These are phyloP conservation scores for Fomitopsis betulina DNA, from an alignment of 1,284 basidiomycete genomes.

Conservation along the genomic window DNA sequence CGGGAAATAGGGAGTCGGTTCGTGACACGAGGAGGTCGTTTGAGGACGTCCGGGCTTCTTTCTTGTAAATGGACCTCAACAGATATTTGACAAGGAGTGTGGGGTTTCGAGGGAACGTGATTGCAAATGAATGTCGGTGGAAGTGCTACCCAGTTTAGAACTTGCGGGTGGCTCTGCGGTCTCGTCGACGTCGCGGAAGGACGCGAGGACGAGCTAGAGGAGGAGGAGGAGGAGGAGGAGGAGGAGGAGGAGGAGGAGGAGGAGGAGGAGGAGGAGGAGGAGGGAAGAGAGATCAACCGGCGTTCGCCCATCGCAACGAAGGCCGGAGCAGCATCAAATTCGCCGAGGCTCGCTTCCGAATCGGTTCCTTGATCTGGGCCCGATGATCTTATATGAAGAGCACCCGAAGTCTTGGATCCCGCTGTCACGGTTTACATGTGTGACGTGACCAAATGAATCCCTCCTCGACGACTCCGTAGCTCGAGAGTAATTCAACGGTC, in stretches of 20 bases:
- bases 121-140: conserved; percentile 2
- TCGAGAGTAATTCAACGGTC: too few species aligned
- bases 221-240: neutral
- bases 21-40: neutral
- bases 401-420: neutral
- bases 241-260: neutral
- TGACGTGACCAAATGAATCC: too few species aligned
- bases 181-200: neutral
- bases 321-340: neutral
- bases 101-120: neutral
- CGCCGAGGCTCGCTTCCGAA: neutral
- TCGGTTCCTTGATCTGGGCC: neutral
- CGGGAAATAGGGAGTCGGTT: neutral
- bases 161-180: neutral
- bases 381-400: neutral
- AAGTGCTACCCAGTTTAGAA: neutral
- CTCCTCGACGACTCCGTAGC: too few species aligned
- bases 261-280: neutral
- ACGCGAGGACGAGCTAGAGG: neutral
- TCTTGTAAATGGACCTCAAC: neutral
- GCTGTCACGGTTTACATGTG: too few species aligned
- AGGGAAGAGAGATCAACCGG: neutral
- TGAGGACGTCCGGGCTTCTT: neutral
- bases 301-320: neutral
- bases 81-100: neutral